Conservation (phyloP, 768 basidiomycete genomes). For the Infundibulicybe gibba region DNA sequence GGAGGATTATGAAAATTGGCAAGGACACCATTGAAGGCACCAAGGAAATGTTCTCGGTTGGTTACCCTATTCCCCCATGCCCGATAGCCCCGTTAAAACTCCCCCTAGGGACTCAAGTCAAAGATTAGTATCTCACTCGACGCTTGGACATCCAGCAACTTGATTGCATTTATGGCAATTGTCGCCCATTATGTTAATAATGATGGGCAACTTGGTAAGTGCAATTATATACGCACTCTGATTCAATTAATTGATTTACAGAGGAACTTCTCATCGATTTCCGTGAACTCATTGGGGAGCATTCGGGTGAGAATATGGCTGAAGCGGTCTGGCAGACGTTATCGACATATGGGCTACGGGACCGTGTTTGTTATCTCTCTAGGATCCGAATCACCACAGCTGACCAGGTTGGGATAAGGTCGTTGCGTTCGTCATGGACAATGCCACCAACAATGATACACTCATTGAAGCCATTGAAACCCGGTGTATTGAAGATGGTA, state of each 20-base stretch:
- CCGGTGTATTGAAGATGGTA: constrained; percentile 7
- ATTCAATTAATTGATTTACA: constrained; percentile 4
- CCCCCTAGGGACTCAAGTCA: constrained; percentile 8
- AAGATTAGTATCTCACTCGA: constrained; percentile 17
- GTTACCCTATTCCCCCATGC: constrained; percentile 1
- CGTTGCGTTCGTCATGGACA: constrained; percentile 28
- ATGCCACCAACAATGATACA: constrained; percentile 33
- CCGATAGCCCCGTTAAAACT: not conserved
- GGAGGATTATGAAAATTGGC: constrained; percentile 13
- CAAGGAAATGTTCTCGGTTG: constrained; percentile 12
- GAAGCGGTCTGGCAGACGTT: constrained; percentile 24
- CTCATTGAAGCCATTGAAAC: constrained; percentile 17
- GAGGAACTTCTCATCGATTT: constrained; percentile 35
- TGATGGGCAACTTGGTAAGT: constrained; percentile 15
- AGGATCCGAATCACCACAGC: not conserved
- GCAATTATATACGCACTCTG: not conserved
- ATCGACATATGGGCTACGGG: constrained; percentile 18
- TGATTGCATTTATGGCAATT: constrained; percentile 19
- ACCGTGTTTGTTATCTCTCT: constrained; percentile 9
- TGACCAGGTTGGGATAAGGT: constrained; percentile 13
- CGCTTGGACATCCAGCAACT: constrained; percentile 23
- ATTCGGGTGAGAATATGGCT: constrained; percentile 32
- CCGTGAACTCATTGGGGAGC: constrained; percentile 25
- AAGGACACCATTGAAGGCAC: constrained; percentile 5
- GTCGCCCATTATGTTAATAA: constrained; percentile 18